Conservation (phyloP, 495 filamentous ascomycete genomes). For the Neurospora sp. region DNA sequence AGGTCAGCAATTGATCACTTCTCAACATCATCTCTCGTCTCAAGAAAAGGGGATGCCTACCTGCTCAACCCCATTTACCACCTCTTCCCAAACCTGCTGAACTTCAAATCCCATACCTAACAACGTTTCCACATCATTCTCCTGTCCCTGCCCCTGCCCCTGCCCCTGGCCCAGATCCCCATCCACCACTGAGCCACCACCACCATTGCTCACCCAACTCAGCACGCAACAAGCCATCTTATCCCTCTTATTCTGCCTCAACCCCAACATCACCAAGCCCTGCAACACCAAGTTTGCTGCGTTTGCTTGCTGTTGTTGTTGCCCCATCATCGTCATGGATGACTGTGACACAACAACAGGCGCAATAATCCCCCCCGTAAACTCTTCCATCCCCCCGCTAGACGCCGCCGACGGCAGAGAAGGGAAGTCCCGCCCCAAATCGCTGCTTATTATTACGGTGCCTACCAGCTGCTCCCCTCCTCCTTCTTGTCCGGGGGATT, state of each 20-base stretch:
- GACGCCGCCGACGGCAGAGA: conserved; percentile 20
- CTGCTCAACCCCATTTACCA: conserved; percentile 62
- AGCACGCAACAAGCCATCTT: conserved; percentile 48
- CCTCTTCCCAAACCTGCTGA: conserved; percentile 69
- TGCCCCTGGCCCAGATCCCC: not conserved
- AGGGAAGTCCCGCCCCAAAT: conserved; percentile 50
- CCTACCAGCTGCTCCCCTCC: conserved; percentile 53
- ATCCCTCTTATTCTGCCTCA: conserved; percentile 71
- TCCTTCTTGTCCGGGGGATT: conserved; percentile 13
- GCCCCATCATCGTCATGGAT: conserved; percentile 26
- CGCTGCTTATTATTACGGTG: conserved; percentile 74
- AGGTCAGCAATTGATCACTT: not conserved
- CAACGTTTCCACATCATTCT: conserved; percentile 64
- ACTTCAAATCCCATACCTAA: conserved; percentile 67
- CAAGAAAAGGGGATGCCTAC: conserved; percentile 20
- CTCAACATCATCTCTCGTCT: not conserved
- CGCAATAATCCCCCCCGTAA: conserved; percentile 66
- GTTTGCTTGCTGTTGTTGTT: conserved; percentile 40
- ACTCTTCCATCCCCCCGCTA: conserved; percentile 28
- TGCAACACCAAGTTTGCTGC: conserved; percentile 57
- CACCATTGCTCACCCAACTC: conserved; percentile 50
- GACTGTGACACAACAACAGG: conserved; percentile 55
- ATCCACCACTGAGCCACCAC: not conserved
- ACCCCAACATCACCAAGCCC: conserved; percentile 69
- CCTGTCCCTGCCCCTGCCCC: conserved; percentile 14